Evolutionary conservation across 768 basidiomycete species (phyloP).

Genomic region (Lactarius quietus): DNA sequence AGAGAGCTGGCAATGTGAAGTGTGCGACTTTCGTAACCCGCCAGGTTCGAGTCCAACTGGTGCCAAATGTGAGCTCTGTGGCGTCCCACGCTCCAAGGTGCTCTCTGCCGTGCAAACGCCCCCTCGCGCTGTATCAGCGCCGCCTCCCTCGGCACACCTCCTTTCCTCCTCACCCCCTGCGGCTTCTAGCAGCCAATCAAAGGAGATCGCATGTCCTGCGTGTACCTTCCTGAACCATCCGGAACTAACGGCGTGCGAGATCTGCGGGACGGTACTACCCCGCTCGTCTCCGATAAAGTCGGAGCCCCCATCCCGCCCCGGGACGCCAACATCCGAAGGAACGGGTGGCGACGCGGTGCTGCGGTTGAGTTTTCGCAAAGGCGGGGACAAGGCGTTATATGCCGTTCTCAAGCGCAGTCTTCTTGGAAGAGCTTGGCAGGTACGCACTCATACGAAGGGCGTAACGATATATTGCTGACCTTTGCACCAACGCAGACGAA

Average conservation of each 20-base stretch:
- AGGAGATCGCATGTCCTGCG: constrained; percentile 64
- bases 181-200: constrained; percentile 33
- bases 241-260: constrained; percentile 71
- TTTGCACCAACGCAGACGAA: constrained; percentile 15
- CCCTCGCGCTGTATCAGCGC: constrained; percentile 25
- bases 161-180: constrained; percentile 41
- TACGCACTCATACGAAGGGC: constrained; percentile 27
- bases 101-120: constrained; percentile 30
- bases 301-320: constrained; percentile 62
- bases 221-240: constrained; percentile 94
- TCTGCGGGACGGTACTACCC: constrained; percentile 74
- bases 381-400: constrained; percentile 85
- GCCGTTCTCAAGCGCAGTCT: constrained; percentile 66
- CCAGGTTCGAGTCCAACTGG: constrained; percentile 68
- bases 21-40: constrained; percentile 84
- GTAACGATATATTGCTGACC: background rate
- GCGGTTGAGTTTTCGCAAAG: constrained; percentile 86
- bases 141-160: constrained; percentile 33
- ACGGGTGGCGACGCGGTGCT: constrained; percentile 48
- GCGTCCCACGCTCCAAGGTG: constrained; percentile 56
- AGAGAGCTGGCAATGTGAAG: constrained; percentile 77
- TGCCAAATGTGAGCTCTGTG: constrained; percentile 75
- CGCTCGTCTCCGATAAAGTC: constrained; percentile 40
- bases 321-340: constrained; percentile 41
- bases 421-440: constrained; percentile 75